A percentile compares a stretch with the other conserved stretches of the same genome.
phyloP scores from a whole-genome alignment of 805 yeast genomes.

The Saccharomycopsis selenospora region DNA sequence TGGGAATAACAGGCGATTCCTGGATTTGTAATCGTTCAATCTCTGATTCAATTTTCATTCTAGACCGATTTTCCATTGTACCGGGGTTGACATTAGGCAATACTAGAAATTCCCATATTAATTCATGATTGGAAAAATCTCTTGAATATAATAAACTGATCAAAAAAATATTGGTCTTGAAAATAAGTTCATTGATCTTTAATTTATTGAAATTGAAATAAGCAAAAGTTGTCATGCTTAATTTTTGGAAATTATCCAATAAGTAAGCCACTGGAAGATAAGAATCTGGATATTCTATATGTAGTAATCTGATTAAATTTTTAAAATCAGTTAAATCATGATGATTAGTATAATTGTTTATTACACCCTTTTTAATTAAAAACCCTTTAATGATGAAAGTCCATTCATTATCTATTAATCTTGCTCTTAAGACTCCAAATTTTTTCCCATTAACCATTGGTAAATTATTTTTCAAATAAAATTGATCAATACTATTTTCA shows the following conservation, averaged over 20 bases:
- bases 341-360: constrained; percentile 19
- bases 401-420: constrained; percentile 28
- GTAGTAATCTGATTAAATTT: constrained; percentile 30
- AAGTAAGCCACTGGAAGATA: constrained; percentile 28
- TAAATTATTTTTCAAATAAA: constrained; percentile 23
- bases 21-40: constrained; percentile 8
- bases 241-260: constrained; percentile 22
- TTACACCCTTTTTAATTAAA: constrained; percentile 4
- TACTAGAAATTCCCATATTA: constrained; percentile 38
- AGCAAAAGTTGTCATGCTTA: constrained; percentile 27
- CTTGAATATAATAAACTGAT: constrained; percentile 32
- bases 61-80: constrained; percentile 12
- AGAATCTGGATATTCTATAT: constrained; percentile 31
- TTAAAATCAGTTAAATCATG: constrained; percentile 30
- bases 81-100: constrained; percentile 25
- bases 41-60: constrained; percentile 13
- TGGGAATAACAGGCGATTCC: not conserved
- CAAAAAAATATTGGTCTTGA: constrained; percentile 43
- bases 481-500: constrained; percentile 31
- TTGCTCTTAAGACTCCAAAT: constrained; percentile 32
- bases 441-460: constrained; percentile 24
- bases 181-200: constrained; percentile 40
- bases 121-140: constrained; percentile 30
- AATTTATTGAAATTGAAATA: constrained; percentile 36
- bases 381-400: constrained; percentile 26